phyloP scores from a whole-genome alignment of 106 monocot species.

The Acorus calamus region DNA sequence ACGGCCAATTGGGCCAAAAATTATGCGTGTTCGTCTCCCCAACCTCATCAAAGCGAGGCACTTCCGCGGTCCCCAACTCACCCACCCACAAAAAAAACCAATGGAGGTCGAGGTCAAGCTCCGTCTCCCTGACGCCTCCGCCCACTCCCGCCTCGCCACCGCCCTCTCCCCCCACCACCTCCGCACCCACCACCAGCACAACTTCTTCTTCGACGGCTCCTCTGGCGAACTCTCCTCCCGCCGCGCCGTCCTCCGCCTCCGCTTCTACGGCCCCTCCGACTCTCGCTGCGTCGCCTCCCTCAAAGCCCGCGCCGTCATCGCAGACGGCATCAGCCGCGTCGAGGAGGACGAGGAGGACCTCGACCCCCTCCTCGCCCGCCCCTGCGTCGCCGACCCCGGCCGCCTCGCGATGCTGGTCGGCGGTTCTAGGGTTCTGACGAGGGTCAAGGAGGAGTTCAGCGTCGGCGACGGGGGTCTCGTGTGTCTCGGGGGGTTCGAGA shows the following conservation, averaged over 20 bases:
- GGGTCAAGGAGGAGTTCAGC: constrained; percentile 35
- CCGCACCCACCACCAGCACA: constrained; percentile 81
- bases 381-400: constrained; percentile 42
- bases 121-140: constrained; percentile 67
- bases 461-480: constrained; percentile 25
- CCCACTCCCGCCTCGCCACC: constrained; percentile 68
- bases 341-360: constrained; percentile 95
- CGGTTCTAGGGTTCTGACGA: constrained; percentile 42
- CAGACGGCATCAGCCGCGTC: constrained; percentile 75
- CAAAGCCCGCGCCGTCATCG: constrained; percentile 55
- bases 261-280: constrained; percentile 67
- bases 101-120: constrained; percentile 99
- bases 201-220: constrained; percentile 82
- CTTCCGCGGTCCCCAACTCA: neutral
- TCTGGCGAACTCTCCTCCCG: constrained; percentile 42
- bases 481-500: constrained; percentile 84
- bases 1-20: too few species aligned
- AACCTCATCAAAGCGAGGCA: neutral
- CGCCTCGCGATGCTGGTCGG: constrained; percentile 20
- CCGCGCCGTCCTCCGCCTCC: constrained; percentile 59
- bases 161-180: constrained; percentile 53
- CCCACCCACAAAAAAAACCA: neutral
- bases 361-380: constrained; percentile 46
- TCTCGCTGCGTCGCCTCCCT: constrained; percentile 76
- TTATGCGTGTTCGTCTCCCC: too few species aligned